These are phyloP conservation scores for Penicillium paxilli DNA, from an alignment of 495 filamentous ascomycete species.

Conservation along the genomic window DNA sequence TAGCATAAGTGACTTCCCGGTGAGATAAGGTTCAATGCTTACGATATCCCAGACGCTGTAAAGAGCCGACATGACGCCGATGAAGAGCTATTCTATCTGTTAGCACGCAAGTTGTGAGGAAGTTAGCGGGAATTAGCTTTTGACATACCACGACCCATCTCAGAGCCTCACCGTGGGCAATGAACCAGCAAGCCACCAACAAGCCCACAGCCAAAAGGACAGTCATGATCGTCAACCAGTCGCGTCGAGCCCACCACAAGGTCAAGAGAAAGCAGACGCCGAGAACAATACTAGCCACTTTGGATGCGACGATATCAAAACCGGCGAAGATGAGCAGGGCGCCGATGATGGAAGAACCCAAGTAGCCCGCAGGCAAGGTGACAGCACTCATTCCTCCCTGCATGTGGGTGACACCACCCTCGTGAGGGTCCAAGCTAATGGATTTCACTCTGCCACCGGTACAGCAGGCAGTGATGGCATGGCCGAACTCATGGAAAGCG, in stretches of 20 bases:
- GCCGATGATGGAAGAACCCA: slow-evolving; percentile 74
- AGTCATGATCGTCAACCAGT: slow-evolving; percentile 75
- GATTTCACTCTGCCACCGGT: slow-evolving; percentile 73
- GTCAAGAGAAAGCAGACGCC: slow-evolving; percentile 75
- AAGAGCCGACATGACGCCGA: slow-evolving; percentile 75
- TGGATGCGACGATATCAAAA: slow-evolving; percentile 77
- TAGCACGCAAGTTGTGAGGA: neutral
- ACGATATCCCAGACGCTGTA: slow-evolving; percentile 87
- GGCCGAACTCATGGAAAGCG: slow-evolving; percentile 81
- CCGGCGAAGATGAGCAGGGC: slow-evolving; percentile 77
- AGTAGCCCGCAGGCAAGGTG: slow-evolving; percentile 75
- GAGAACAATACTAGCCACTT: slow-evolving; percentile 70
- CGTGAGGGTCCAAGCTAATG: slow-evolving; percentile 68
- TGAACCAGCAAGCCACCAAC: slow-evolving; percentile 77
- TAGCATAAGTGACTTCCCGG: neutral
- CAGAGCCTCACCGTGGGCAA: slow-evolving; percentile 69
- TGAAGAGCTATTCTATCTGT: slow-evolving; percentile 54
- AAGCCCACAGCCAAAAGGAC: slow-evolving; percentile 67
- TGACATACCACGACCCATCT: slow-evolving; percentile 62
- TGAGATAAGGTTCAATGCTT: slow-evolving; percentile 24
- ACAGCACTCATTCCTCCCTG: slow-evolving; percentile 71
- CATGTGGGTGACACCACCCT: slow-evolving; percentile 78
- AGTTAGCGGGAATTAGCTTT: slow-evolving; percentile 12
- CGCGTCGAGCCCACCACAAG: slow-evolving; percentile 75
- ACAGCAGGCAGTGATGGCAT: slow-evolving; percentile 70